Evolutionary conservation across 805 yeast species (phyloP).

Genomic region (Clavispora phyllophila): DNA sequence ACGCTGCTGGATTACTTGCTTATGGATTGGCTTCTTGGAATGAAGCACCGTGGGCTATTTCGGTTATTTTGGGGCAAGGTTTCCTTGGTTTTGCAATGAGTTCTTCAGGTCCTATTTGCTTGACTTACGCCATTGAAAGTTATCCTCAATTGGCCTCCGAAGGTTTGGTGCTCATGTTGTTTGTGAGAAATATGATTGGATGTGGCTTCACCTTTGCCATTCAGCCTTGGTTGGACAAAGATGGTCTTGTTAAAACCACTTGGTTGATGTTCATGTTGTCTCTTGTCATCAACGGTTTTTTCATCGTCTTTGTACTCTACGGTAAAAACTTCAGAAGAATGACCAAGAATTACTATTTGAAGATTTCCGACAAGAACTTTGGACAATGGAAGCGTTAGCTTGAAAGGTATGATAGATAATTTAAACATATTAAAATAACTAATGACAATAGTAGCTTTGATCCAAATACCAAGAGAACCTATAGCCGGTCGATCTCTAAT

Average conservation of each 20-base stretch:
- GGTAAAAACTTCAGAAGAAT: constrained; percentile 37
- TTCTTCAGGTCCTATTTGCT: constrained; percentile 46
- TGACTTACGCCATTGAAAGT: constrained; percentile 50
- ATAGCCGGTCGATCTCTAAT: too few relatives aligned
- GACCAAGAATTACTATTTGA: constrained; percentile 24
- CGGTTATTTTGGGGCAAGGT: constrained; percentile 49
- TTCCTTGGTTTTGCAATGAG: constrained; percentile 49
- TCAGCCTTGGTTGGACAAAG: constrained; percentile 39
- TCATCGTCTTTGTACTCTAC: constrained; percentile 34
- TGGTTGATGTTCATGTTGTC: constrained; percentile 45
- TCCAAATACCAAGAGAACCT: too few relatives aligned
- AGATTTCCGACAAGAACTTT: constrained; percentile 1
- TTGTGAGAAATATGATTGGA: constrained; percentile 41
- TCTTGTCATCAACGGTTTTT: constrained; percentile 37
- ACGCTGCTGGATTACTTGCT: constrained; percentile 51
- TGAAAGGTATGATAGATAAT: too few relatives aligned
- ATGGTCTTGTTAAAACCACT: constrained; percentile 37
- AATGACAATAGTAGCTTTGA: too few relatives aligned
- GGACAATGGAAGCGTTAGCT: not conserved
- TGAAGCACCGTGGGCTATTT: constrained; percentile 51
- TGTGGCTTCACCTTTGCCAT: constrained; percentile 43
- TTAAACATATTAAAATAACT: too few relatives aligned
- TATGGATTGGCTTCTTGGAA: constrained; percentile 64
- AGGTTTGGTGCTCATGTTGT: constrained; percentile 38
- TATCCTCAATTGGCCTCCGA: constrained; percentile 45